Base-by-base conservation (phyloP, 176 grass and related monocot genomes). In the Bromus sterilis region DNA sequence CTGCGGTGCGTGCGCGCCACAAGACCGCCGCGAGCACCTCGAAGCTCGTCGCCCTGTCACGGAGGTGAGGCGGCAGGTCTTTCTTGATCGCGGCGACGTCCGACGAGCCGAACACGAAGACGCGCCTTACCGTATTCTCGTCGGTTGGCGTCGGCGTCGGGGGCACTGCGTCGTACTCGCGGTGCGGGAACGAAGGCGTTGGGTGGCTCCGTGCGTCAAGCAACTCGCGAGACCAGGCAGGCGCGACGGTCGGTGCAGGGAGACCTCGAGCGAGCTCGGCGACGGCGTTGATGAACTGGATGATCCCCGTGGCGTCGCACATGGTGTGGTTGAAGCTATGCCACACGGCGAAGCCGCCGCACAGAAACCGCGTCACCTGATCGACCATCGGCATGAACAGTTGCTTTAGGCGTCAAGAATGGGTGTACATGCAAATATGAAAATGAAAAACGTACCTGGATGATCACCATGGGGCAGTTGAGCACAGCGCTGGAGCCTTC, bases 301-400 rank as follows among this genome's bases (percentile, higher is more conserved):
- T 26, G 8, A 63, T 7, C 18, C 90, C 90, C 1, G 5, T 23
- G 16, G 28, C 83, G 25, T 92, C 86, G 25, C 73, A 84, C 1
- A 86, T 83, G 74, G 25, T 71, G 79, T 92, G 90, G 86, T 57
- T 71, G 18, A 59, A n/a, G 4, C 66, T 53, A 11, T 26, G 7
- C 58, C n/a, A 86, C 2, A 86, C 59, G 67, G 78, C 30, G 78
- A 92, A 92, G 20, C 86, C 90, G 5, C 90, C 86, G 44, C 90
- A 89, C 1, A 20, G 55, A 28, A 92, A 62, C 65, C 83, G 56
- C 2, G 90, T 92, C 30, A 91, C 89, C 89, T 89, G 87, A n/a
- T 4, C 4, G 44, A 49, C 5, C 44, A 15, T 13, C n/a, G n/a
- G n/a, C n/a, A n/a, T n/a, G n/a, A n/a, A n/a, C n/a, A n/a, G n/a